Percentiles rank a stretch among this genome's conserved stretches.
phyloP scores from a whole-genome alignment of 352 stramenopile genomes.

The Bremia lactucae region DNA sequence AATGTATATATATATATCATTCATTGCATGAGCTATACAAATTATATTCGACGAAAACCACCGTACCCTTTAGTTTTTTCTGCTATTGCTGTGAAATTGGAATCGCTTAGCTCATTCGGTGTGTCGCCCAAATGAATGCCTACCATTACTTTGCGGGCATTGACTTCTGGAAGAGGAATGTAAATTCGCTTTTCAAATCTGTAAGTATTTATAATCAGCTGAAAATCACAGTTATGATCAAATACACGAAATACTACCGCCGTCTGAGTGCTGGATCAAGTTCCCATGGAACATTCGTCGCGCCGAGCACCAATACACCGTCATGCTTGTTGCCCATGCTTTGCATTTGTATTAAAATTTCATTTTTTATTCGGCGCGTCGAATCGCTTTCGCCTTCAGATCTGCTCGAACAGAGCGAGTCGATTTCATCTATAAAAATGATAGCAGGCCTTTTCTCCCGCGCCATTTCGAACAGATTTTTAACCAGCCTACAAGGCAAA shows the following conservation, averaged over 20 bases:
- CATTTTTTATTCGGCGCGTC: slow-evolving; percentile 94
- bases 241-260: slow-evolving; percentile 45
- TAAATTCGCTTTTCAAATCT: slow-evolving; percentile 99
- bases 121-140: slow-evolving; percentile 97
- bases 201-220: slow-evolving; percentile 5
- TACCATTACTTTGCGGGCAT: slow-evolving; percentile 91
- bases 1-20: slow-evolving; percentile 1
- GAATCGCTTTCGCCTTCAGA: slow-evolving; percentile 93
- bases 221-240: not conserved
- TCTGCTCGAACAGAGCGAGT: slow-evolving; percentile 89
- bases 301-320: slow-evolving; percentile 91
- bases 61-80: slow-evolving; percentile 87
- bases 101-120: slow-evolving; percentile 86
- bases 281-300: slow-evolving; percentile 98
- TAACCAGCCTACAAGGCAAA: slow-evolving; percentile 77
- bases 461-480: slow-evolving; percentile 98
- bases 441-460: slow-evolving; percentile 89
- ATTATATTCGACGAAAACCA: not conserved
- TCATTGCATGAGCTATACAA: not conserved
- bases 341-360: slow-evolving; percentile 98
- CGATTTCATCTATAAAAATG: slow-evolving; percentile 98
- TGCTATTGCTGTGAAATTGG: slow-evolving; percentile 90
- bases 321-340: slow-evolving; percentile 87
- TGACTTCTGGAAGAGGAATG: slow-evolving; percentile 92
- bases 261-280: slow-evolving; percentile 93